Evolutionary conservation across 108 stramenopile species (phyloP).

Genomic region (Fragilaria radians): DNA sequence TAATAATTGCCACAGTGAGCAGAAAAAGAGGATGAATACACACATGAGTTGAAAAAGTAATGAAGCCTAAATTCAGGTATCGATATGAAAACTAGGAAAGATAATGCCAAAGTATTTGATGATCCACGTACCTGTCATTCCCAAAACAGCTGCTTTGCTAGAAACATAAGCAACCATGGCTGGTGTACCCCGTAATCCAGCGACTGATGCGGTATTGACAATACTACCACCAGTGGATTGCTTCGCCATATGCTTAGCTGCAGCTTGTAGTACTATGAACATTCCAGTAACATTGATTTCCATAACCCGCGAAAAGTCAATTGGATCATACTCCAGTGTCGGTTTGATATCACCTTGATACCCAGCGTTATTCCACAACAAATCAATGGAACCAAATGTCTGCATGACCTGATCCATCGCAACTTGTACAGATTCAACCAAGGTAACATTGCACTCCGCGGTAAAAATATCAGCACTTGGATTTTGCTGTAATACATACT

Average conservation of each 20-base stretch:
- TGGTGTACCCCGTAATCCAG: constrained; percentile 81
- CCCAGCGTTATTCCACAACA: constrained; percentile 94
- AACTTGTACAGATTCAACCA: constrained; percentile 34
- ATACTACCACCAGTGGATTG: constrained; percentile 43
- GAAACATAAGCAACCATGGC: constrained; percentile 85
- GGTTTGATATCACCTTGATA: constrained; percentile 89
- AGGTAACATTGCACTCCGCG: constrained; percentile 66
- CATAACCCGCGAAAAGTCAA: constrained; percentile 82
- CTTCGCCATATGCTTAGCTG: constrained; percentile 66
- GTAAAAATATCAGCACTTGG: constrained; percentile 12
- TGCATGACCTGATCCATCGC: constrained; percentile 31
- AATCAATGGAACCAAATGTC: constrained; percentile 48
- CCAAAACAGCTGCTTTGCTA: constrained; percentile 82
- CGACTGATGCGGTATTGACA: constrained; percentile 87
- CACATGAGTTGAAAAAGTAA: too few relatives aligned
- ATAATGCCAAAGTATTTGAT: too few relatives aligned
- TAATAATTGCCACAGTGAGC: too few relatives aligned
- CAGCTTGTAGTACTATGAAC: constrained; percentile 82
- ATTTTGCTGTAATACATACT: constrained; percentile 6
- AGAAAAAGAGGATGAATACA: too few relatives aligned
- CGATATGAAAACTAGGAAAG: too few relatives aligned
- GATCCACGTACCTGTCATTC: constrained; percentile 49
- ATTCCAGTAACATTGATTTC: constrained; percentile 88
- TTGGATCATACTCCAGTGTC: constrained; percentile 69
- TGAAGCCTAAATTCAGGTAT: too few relatives aligned